These are phyloP conservation scores for Stephania yunnanensis DNA, from an alignment of 164 flowering plant species.

Conservation along the genomic window DNA sequence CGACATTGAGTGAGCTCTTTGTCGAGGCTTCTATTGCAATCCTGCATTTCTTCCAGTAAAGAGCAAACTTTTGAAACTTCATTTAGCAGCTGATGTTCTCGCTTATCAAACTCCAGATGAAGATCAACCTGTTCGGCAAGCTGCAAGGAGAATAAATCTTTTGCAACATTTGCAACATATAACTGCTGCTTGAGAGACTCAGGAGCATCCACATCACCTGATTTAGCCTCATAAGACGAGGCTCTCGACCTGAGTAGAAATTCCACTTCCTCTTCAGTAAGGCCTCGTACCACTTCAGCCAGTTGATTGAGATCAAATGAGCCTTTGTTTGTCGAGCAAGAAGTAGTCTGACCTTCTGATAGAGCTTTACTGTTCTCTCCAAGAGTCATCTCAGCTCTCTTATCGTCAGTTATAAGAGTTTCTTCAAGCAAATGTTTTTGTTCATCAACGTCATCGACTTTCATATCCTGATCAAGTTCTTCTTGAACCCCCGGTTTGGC, in stretches of 20 bases:
- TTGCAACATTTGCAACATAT: conserved; percentile 39
- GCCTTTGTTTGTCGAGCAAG: conserved; percentile 21
- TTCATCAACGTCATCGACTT: conserved; percentile 16
- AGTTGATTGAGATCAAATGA: conserved; percentile 38
- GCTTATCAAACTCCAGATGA: conserved; percentile 34
- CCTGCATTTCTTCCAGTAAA: conserved; percentile 38
- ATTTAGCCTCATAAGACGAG: conserved; percentile 16
- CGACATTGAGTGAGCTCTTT: conserved; percentile 49
- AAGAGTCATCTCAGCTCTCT: conserved; percentile 13
- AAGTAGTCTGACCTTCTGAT: conserved; percentile 8
- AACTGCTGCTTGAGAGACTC: conserved; percentile 55
- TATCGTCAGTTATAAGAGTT: neutral
- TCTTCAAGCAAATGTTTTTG: neutral
- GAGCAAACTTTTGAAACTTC: conserved; percentile 39
- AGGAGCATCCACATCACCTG: conserved; percentile 20
- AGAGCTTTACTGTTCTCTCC: conserved; percentile 14
- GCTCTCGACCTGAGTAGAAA: conserved; percentile 34
- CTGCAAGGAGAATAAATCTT: conserved; percentile 52
- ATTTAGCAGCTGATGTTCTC: conserved; percentile 28
- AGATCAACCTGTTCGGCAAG: conserved; percentile 44
- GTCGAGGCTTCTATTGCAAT: conserved; percentile 36
- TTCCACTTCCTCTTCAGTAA: conserved; percentile 45
- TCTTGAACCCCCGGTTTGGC: conserved; percentile 7
- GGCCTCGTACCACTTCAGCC: conserved; percentile 32
- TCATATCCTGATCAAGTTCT: conserved; percentile 4